phyloP scores from a whole-genome alignment of 495 filamentous ascomycete genomes.

The Penicillium mononematosum region DNA sequence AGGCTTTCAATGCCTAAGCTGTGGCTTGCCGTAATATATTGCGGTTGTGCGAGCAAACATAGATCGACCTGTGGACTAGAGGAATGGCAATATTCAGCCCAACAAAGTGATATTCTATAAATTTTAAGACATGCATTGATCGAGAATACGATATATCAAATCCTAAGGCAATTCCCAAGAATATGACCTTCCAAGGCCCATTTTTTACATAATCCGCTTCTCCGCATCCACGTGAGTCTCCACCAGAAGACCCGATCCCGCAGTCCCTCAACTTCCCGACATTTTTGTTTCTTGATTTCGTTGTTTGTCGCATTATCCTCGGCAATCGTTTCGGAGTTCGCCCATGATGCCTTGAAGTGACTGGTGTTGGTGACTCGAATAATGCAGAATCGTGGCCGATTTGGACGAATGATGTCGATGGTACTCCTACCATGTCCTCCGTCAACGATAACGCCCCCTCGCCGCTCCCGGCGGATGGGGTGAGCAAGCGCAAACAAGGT shows the following conservation, averaged over 20 bases:
- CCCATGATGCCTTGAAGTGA: slow-evolving; percentile 26
- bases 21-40: too few species aligned
- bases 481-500: slow-evolving; percentile 41
- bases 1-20: too few species aligned
- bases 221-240: slow-evolving; percentile 37
- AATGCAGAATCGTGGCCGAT: slow-evolving; percentile 28
- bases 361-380: slow-evolving; percentile 13
- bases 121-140: neutral
- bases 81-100: neutral
- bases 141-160: neutral
- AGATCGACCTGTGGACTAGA: too few species aligned
- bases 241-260: slow-evolving; percentile 27
- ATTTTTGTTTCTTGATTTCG: slow-evolving; percentile 23
- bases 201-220: slow-evolving; percentile 30
- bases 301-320: slow-evolving; percentile 23
- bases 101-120: neutral
- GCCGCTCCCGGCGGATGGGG: slow-evolving; percentile 31
- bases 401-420: slow-evolving; percentile 33
- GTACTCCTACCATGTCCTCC: slow-evolving; percentile 34
- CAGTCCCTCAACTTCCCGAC: slow-evolving; percentile 31
- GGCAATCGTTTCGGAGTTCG: slow-evolving; percentile 16
- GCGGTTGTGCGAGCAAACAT: too few species aligned
- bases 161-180: neutral
- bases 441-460: slow-evolving; percentile 32
- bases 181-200: neutral